Evolutionary conservation across 352 stramenopile species (phyloP).

Genomic region (Phytopythium helicoides): DNA sequence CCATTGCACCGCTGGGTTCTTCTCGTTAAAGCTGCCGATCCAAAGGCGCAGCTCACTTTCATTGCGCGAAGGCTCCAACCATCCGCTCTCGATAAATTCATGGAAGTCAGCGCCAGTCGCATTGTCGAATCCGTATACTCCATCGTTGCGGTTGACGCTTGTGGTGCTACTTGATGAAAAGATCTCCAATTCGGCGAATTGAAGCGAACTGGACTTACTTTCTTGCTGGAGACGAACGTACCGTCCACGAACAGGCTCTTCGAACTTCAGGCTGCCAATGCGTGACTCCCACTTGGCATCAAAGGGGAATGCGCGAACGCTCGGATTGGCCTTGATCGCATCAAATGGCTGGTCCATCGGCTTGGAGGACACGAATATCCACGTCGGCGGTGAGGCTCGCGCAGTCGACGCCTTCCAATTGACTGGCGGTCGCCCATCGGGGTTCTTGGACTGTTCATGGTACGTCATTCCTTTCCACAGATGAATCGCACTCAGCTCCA

Average conservation of each 20-base stretch:
- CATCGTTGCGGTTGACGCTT: conserved; percentile 42
- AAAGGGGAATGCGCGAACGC: conserved; percentile 19
- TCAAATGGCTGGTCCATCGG: conserved; percentile 17
- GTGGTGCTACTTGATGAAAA: no score
- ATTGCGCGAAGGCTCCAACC: conserved; percentile 42
- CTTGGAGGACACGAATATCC: conserved; percentile 58
- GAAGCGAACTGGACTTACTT: conserved; percentile 29
- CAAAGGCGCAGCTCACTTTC: conserved; percentile 49
- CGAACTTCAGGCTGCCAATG: conserved; percentile 20
- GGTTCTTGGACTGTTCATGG: conserved; percentile 55
- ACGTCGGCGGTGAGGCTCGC: conserved; percentile 34
- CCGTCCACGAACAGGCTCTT: conserved; percentile 17
- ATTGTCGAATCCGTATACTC: conserved; percentile 54
- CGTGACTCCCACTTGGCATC: conserved; percentile 20
- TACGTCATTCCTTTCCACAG: conserved; percentile 77
- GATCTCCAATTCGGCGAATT: conserved; percentile 72
- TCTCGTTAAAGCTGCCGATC: conserved; percentile 62
- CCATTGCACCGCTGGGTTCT: conserved; percentile 57
- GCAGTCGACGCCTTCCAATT: conserved; percentile 29
- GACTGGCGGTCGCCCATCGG: conserved; percentile 32
- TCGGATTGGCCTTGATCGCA: conserved; percentile 20
- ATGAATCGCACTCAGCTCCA: conserved; percentile 37
- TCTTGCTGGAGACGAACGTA: conserved; percentile 67
- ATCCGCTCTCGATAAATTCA: conserved; percentile 58
- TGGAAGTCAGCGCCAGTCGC: conserved; percentile 33